Conservation (phyloP, 1,284 basidiomycete genomes). For the Leucoagaricus sp. region DNA sequence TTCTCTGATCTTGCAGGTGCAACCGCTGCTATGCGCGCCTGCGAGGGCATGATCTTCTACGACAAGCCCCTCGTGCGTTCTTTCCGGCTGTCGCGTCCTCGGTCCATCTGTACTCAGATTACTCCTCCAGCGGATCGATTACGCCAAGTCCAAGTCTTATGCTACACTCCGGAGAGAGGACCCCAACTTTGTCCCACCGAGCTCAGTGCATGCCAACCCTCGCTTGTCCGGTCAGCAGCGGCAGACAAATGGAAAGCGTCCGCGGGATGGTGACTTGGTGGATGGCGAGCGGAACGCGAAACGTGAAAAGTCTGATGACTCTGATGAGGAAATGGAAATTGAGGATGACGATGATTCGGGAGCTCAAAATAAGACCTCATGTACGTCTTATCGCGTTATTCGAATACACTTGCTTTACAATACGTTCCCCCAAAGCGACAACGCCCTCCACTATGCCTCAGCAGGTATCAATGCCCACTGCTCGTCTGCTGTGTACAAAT, state of each 20-base stretch:
- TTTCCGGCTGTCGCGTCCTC: background rate
- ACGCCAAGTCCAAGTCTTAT: slow-evolving; percentile 84
- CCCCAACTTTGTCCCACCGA: slow-evolving; percentile 73
- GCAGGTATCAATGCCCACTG: slow-evolving; percentile 57
- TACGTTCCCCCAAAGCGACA: slow-evolving; percentile 27
- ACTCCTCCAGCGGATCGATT: slow-evolving; percentile 71
- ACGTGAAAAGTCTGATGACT: slow-evolving; percentile 69
- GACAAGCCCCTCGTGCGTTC: slow-evolving; percentile 83
- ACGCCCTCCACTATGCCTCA: slow-evolving; percentile 46
- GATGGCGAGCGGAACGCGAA: slow-evolving; percentile 60
- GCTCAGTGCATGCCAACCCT: slow-evolving; percentile 54
- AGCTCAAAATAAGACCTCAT: slow-evolving; percentile 37
- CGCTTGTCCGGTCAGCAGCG: slow-evolving; percentile 31
- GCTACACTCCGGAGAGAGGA: slow-evolving; percentile 77
- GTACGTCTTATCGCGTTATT: slow-evolving; percentile 40
- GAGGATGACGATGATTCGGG: slow-evolving; percentile 70
- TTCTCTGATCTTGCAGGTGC: slow-evolving; percentile 89
- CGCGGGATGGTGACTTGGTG: slow-evolving; percentile 61
- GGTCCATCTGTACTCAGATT: slow-evolving; percentile 12
- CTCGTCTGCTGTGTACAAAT: slow-evolving; percentile 73
- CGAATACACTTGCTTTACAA: slow-evolving; percentile 33
- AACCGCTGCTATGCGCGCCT: slow-evolving; percentile 88
- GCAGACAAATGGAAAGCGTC: slow-evolving; percentile 53
- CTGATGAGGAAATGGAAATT: slow-evolving; percentile 85
- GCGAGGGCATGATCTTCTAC: slow-evolving; percentile 92